A percentile compares a stretch with the other conserved stretches of the same genome.
Evolutionary conservation across 805 yeast species (phyloP).

Genomic region (Cyberlindnera sargentensis): DNA sequence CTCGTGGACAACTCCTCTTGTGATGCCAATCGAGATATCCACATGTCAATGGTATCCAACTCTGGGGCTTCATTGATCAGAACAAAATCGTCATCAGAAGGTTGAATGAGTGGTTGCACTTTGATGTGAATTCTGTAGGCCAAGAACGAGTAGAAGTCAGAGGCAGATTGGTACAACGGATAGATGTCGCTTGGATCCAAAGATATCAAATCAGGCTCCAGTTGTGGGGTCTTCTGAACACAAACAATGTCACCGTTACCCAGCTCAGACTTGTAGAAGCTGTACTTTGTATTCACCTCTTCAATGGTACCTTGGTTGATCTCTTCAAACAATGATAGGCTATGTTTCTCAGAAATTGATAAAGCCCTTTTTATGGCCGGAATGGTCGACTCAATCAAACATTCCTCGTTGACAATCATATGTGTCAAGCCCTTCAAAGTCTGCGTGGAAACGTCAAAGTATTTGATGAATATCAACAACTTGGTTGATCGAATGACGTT

Average conservation of each 20-base stretch:
- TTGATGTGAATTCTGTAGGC: constrained; percentile 53
- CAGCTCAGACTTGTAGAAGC: constrained; percentile 52
- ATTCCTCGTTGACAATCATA: constrained; percentile 42
- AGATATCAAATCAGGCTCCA: constrained; percentile 5
- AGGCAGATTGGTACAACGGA: constrained; percentile 30
- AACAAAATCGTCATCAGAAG: constrained; percentile 41
- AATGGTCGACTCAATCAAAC: constrained; percentile 33
- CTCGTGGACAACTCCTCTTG: constrained; percentile 56
- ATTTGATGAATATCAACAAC: constrained; percentile 47
- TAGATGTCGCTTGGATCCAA: constrained; percentile 14
- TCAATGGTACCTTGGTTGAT: constrained; percentile 48
- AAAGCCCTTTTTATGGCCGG: constrained; percentile 36
- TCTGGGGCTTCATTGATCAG: constrained; percentile 22
- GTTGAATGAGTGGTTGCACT: constrained; percentile 37
- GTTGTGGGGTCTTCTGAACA: constrained; percentile 21
- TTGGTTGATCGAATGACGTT: constrained; percentile 21
- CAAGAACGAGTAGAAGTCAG: constrained; percentile 47
- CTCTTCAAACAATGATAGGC: constrained; percentile 50
- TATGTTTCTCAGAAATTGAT: constrained; percentile 28
- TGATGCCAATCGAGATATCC: constrained; percentile 58
- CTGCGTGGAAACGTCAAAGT: constrained; percentile 52
- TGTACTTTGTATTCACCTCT: constrained; percentile 24
- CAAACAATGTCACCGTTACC: constrained; percentile 60
- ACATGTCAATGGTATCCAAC: constrained; percentile 41
- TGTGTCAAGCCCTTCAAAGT: constrained; percentile 63